Conservation (phyloP, 257 asterid genomes). For the Buddleja alternifolia region DNA sequence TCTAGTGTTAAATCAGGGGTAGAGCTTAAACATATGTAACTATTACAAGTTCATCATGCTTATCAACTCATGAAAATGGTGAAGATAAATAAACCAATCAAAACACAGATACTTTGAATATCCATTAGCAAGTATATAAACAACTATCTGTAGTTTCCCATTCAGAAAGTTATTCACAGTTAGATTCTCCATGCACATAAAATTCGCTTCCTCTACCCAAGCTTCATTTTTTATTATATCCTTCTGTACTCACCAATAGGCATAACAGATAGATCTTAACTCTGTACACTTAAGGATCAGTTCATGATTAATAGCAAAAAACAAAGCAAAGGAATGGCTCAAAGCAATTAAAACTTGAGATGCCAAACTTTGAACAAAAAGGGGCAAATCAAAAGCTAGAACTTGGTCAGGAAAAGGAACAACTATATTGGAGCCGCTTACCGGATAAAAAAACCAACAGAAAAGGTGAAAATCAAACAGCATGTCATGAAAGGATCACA, state of each 20-base stretch:
- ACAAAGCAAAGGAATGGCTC: conserved; percentile 13
- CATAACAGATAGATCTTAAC: background rate
- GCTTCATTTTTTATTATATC: conserved; percentile 4
- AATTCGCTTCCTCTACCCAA: background rate
- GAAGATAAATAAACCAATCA: conserved; percentile 16
- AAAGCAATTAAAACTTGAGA: background rate
- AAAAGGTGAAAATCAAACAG: conserved; percentile 1
- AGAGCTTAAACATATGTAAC: conserved; percentile 10
- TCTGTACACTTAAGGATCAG: background rate
- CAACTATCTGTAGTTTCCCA: conserved; percentile 10
- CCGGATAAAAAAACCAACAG: background rate
- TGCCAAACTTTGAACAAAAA: conserved; percentile 6
- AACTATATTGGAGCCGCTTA: background rate
- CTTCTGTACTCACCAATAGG: conserved; percentile 15
- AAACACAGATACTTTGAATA: background rate
- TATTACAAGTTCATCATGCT: background rate
- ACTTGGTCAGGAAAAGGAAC: background rate
- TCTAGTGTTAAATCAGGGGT: conserved; percentile 24
- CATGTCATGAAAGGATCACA: conserved; percentile 9
- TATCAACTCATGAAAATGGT: background rate
- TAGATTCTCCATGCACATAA: background rate
- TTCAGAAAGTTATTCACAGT: conserved; percentile 3
- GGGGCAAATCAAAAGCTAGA: no score
- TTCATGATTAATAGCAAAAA: background rate
- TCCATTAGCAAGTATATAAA: background rate